phyloP scores from a whole-genome alignment of 2,329 filamentous ascomycete genomes.

The Colletotrichum sp. region DNA sequence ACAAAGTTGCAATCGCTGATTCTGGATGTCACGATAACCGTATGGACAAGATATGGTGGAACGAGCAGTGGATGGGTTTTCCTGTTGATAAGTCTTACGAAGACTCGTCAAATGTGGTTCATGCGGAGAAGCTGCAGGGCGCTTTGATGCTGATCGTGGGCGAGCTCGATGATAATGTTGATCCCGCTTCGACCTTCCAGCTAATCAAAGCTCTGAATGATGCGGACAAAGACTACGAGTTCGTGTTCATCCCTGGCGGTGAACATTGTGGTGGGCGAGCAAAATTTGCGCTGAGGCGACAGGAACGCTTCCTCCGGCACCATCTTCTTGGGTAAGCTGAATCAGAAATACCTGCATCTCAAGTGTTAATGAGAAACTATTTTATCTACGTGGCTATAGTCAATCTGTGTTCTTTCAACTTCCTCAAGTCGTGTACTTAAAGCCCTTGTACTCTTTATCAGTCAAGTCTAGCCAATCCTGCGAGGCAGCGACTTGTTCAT shows the following conservation, averaged over 20 bases:
- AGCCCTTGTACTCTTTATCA: background rate
- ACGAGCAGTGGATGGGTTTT: slow-evolving; percentile 36
- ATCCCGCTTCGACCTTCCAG: slow-evolving; percentile 33
- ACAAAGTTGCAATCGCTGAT: slow-evolving; percentile 30
- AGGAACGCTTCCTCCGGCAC: background rate
- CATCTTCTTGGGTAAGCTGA: background rate
- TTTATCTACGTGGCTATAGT: no score
- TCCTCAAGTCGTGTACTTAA: background rate
- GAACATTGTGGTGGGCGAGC: background rate
- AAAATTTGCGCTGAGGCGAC: background rate
- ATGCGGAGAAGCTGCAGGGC: slow-evolving; percentile 30
- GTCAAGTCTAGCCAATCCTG: background rate
- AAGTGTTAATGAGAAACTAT: no score
- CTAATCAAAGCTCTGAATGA: slow-evolving; percentile 29
- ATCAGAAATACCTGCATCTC: background rate
- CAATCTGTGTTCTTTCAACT: background rate
- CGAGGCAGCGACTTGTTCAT: background rate
- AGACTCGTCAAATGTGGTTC: slow-evolving; percentile 29
- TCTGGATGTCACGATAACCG: slow-evolving; percentile 35
- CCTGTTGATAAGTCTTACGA: slow-evolving; percentile 32
- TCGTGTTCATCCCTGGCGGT: slow-evolving; percentile 30
- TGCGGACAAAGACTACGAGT: slow-evolving; percentile 32
- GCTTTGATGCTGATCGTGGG: slow-evolving; percentile 32
- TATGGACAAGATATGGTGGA: slow-evolving; percentile 35
- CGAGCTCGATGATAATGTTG: slow-evolving; percentile 32